Evolutionary conservation across 306 rosid genomes (phyloP).

Genomic region (Hippophae gyantsensis): DNA sequence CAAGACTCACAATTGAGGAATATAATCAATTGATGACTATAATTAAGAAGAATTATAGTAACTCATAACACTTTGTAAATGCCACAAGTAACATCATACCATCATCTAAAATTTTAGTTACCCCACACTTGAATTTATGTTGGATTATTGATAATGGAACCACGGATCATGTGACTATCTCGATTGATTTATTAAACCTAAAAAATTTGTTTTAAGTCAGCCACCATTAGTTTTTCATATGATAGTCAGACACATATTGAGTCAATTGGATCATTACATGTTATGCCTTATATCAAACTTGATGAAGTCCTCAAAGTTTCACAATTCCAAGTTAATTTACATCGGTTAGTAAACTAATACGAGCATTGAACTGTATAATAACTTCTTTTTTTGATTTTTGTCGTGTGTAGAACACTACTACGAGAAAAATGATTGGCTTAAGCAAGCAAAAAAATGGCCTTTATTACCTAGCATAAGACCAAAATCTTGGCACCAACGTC

Average conservation of each 20-base stretch:
- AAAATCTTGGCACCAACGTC: neutral
- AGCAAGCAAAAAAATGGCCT: constrained; percentile 9
- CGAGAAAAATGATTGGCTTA: constrained; percentile 13
- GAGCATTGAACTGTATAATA: neutral
- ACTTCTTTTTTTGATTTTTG: neutral
- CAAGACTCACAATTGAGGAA: neutral
- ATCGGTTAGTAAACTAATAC: neutral
- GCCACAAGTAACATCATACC: neutral
- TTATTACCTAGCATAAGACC: neutral
- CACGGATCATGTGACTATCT: neutral
- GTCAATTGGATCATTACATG: neutral
- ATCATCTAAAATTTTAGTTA: neutral
- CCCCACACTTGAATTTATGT: neutral
- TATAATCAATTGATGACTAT: neutral
- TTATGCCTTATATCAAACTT: neutral
- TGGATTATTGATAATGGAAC: neutral
- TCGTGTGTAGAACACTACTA: neutral
- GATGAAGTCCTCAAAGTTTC: neutral
- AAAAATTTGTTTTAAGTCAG: too few species aligned
- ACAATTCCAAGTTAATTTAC: neutral
- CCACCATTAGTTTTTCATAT: neutral
- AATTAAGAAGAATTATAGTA: neutral
- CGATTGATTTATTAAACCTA: neutral
- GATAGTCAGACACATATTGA: neutral
- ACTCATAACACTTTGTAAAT: neutral